A percentile compares a stretch with the other conserved stretches of the same genome.
Conservation (phyloP, 306 rosid species). For the Quercus alba region DNA sequence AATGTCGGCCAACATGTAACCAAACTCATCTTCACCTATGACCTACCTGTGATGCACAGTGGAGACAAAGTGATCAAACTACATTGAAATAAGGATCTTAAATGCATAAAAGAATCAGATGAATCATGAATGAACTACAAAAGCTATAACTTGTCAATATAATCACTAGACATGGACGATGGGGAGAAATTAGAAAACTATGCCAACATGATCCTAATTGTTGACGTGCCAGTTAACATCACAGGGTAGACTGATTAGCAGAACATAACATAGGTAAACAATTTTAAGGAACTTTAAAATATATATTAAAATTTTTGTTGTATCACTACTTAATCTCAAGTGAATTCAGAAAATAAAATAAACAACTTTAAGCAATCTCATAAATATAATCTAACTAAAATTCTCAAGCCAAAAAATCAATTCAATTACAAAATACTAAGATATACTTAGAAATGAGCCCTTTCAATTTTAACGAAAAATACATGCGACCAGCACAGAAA, state of each 20-base stretch:
- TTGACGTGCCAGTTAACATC: not conserved
- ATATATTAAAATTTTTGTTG: too few species aligned
- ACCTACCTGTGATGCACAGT: constrained; percentile 21
- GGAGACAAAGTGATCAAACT: constrained; percentile 21
- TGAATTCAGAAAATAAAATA: too few species aligned
- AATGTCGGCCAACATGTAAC: constrained; percentile 29
- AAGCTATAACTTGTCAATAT: not conserved
- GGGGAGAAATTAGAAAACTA: not conserved
- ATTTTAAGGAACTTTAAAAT: too few species aligned
- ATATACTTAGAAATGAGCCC: too few species aligned
- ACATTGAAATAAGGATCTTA: not conserved
- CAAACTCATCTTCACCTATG: constrained; percentile 39
- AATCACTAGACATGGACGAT: not conserved
- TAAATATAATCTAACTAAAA: too few species aligned
- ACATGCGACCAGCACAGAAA: too few species aligned
- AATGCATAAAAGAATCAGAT: not conserved
- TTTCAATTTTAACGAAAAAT: too few species aligned
- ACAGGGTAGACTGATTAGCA: not conserved
- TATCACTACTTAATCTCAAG: too few species aligned
- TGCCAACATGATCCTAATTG: not conserved
- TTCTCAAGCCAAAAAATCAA: too few species aligned
- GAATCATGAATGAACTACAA: not conserved
- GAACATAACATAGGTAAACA: too few species aligned
- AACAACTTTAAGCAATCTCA: too few species aligned
- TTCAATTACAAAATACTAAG: too few species aligned